Evolutionary conservation across 345 rosid genomes (phyloP).

Genomic region (Adansonia digitata): DNA sequence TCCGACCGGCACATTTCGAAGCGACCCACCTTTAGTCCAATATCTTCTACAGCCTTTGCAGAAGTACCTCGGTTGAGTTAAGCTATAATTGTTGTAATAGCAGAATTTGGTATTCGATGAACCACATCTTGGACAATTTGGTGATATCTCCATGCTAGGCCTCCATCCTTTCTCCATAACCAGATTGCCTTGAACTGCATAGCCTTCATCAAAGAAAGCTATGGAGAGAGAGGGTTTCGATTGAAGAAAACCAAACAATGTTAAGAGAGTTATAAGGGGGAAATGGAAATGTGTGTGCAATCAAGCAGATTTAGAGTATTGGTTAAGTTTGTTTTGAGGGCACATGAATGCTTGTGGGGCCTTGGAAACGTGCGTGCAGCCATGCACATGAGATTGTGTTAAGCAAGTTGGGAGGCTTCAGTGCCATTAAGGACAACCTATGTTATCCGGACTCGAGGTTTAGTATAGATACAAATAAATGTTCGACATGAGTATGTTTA

Average conservation of each 20-base stretch:
- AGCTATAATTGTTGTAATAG: constrained; percentile 71
- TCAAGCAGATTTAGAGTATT: constrained; percentile 9
- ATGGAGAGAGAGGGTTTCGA: constrained; percentile 1
- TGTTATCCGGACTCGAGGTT: too few species aligned
- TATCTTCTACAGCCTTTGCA: constrained; percentile 64
- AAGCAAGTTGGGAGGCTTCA: constrained; percentile 22
- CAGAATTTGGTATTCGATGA: constrained; percentile 61
- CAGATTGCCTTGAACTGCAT: background rate
- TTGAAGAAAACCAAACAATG: background rate
- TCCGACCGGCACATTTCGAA: constrained; percentile 51
- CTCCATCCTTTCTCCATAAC: constrained; percentile 52
- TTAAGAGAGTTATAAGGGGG: background rate
- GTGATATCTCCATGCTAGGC: constrained; percentile 38
- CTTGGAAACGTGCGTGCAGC: background rate
- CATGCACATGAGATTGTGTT: constrained; percentile 28
- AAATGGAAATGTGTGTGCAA: background rate
- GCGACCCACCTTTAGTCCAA: constrained; percentile 66
- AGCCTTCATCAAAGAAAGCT: background rate
- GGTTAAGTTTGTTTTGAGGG: background rate
- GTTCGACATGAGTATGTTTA: too few species aligned
- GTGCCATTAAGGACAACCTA: constrained; percentile 40
- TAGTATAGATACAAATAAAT: too few species aligned
- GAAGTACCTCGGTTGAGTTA: constrained; percentile 60
- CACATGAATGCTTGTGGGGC: background rate
- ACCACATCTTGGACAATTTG: constrained; percentile 59